A percentile compares a stretch with the other conserved stretches of the same genome.
Conservation (phyloP, 306 rosid species). For the Myrica gale region DNA sequence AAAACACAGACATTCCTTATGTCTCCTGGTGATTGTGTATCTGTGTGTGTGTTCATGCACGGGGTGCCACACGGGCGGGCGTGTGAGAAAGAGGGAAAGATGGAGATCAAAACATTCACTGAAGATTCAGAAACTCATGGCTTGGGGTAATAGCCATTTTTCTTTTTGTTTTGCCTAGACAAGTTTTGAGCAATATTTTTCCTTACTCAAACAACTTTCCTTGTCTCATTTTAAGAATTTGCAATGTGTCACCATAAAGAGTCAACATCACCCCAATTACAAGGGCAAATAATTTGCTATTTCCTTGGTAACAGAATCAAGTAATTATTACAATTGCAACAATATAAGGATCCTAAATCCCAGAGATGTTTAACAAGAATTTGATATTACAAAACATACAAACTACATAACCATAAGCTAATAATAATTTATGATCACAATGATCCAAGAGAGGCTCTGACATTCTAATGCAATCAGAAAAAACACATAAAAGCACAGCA, state of each 20-base stretch:
- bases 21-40: too few relatives aligned
- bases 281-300: not conserved
- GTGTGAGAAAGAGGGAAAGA: not conserved
- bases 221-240: too few relatives aligned
- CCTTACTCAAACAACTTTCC: too few relatives aligned
- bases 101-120: not conserved
- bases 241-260: not conserved
- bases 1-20: too few relatives aligned
- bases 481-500: slow-evolving; percentile 24
- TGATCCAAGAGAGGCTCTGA: slow-evolving; percentile 13
- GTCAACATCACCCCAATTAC: not conserved
- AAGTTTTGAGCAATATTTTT: too few relatives aligned
- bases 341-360: slow-evolving; percentile 26
- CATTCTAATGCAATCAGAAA: slow-evolving; percentile 25
- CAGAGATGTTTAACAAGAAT: slow-evolving; percentile 8
- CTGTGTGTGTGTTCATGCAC: too few relatives aligned
- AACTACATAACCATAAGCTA: not conserved
- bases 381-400: not conserved
- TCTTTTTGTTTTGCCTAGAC: not conserved
- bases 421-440: slow-evolving; percentile 11
- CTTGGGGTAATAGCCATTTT: not conserved
- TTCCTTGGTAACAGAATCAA: slow-evolving; percentile 17
- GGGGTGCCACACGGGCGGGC: not conserved
- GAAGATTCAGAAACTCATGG: not conserved
- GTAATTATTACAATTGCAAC: not conserved